These are phyloP conservation scores for Aurifilum marmelostoma DNA, from an alignment of 2,329 filamentous ascomycete genomes.

Conservation along the genomic window DNA sequence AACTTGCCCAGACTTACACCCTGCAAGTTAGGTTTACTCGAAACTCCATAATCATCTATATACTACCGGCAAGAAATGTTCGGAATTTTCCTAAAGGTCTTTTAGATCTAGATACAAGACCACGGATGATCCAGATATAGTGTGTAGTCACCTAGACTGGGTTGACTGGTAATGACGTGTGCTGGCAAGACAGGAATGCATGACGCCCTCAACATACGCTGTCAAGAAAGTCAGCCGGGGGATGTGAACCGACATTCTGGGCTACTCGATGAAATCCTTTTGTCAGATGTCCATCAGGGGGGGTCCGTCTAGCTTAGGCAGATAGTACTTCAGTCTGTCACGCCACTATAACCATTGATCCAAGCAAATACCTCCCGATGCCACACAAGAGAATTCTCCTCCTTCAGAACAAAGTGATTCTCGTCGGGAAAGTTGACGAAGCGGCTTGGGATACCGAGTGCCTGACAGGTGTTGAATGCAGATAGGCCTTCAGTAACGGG, in stretches of 20 bases:
- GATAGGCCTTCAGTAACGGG: conserved; percentile 58
- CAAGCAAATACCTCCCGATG: conserved; percentile 68
- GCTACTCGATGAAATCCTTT: not conserved
- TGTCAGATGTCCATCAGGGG: not conserved
- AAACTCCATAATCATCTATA: not conserved
- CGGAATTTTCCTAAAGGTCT: not conserved
- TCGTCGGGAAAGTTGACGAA: conserved; percentile 75
- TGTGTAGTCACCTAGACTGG: not conserved
- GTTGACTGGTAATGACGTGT: not conserved
- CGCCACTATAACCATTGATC: conserved; percentile 55
- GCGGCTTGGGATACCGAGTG: conserved; percentile 67
- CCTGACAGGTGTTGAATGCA: conserved; percentile 72
- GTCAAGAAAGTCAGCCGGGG: too few relatives aligned
- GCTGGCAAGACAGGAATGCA: not conserved
- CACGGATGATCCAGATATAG: not conserved
- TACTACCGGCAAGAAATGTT: not conserved
- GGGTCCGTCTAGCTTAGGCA: not conserved
- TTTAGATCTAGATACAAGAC: not conserved
- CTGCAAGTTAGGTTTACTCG: not conserved
- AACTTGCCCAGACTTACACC: not conserved
- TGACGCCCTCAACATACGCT: too few relatives aligned
- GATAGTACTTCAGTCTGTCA: not conserved
- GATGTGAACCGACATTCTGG: too few relatives aligned
- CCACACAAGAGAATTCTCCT: conserved; percentile 71
- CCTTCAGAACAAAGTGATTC: conserved; percentile 69